These are phyloP conservation scores for Taiozyma sp. DNA, from an alignment of 1,139 yeast genomes.

Conservation along the genomic window DNA sequence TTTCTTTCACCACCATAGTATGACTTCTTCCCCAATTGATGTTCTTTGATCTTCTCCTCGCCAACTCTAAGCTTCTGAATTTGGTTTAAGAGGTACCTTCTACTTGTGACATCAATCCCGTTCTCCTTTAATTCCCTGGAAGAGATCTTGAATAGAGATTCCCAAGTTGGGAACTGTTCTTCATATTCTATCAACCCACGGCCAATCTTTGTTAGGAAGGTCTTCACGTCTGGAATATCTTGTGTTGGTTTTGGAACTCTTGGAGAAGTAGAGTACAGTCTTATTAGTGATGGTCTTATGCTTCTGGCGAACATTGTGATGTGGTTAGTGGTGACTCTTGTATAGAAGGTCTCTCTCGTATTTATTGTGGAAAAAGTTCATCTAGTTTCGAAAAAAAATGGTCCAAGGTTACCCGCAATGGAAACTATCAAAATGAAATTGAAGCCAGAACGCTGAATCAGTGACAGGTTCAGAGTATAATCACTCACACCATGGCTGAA, in stretches of 20 bases:
- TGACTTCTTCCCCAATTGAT: conserved; percentile 61
- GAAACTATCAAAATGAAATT: not conserved
- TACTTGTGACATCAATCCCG: conserved; percentile 74
- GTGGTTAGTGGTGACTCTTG: not conserved
- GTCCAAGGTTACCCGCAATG: not conserved
- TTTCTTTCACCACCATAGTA: conserved; percentile 87
- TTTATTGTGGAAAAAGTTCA: not conserved
- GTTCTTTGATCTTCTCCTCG: conserved; percentile 49
- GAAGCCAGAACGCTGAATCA: not conserved
- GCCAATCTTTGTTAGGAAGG: conserved; percentile 74
- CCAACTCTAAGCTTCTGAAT: conserved; percentile 50
- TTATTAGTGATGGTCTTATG: conserved; percentile 1
- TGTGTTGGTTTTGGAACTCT: conserved; percentile 41
- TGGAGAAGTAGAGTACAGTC: conserved; percentile 3
- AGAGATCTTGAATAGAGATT: conserved; percentile 53
- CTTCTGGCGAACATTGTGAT: not conserved
- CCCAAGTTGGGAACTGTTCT: conserved; percentile 74
- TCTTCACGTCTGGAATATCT: conserved; percentile 63
- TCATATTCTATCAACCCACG: conserved; percentile 64
- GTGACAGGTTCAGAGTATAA: not conserved
- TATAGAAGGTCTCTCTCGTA: too few relatives aligned
- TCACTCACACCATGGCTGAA: not conserved
- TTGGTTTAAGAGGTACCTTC: conserved; percentile 54
- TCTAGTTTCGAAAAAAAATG: too few relatives aligned
- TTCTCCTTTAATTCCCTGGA: conserved; percentile 61